phyloP scores from a whole-genome alignment of 208 protist genomes.

The Trypanosoma melophagium region DNA sequence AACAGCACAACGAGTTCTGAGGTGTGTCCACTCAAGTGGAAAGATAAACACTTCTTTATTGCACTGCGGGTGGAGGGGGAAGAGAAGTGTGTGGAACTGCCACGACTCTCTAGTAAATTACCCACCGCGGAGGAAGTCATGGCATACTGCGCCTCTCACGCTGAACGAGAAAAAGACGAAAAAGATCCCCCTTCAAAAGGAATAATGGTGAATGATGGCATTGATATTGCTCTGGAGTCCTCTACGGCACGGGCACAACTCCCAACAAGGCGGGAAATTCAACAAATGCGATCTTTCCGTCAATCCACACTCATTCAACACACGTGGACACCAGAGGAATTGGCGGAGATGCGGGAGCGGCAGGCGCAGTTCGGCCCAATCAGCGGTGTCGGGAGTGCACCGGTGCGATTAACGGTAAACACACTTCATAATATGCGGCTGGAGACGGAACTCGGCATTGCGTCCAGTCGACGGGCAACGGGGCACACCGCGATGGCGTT shows the following conservation, averaged over 20 bases:
- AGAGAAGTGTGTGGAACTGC: conserved; percentile 46
- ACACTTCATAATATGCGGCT: conserved; percentile 27
- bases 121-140: conserved; percentile 56
- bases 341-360: conserved; percentile 40
- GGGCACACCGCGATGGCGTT: conserved; percentile 24
- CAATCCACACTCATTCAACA: conserved; percentile 42
- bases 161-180: too few relatives aligned
- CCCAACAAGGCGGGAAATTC: conserved; percentile 46
- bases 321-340: conserved; percentile 49
- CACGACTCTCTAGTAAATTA: conserved; percentile 56
- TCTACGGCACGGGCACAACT: conserved; percentile 35
- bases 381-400: conserved; percentile 31
- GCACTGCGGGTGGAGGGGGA: conserved; percentile 52
- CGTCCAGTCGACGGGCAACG: conserved; percentile 20
- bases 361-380: conserved; percentile 30
- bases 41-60: conserved; percentile 61
- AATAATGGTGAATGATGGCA: too few relatives aligned
- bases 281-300: conserved; percentile 38
- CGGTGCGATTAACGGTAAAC: conserved; percentile 29
- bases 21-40: conserved; percentile 41
- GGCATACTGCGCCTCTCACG: conserved; percentile 48
- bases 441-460: conserved; percentile 25
- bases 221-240: too few relatives aligned
- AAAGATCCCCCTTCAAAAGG: too few relatives aligned
- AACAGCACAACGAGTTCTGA: conserved; percentile 1